Evolutionary conservation across 2,329 filamentous ascomycete species (phyloP).

Genomic region (Arachnomyces sp.): DNA sequence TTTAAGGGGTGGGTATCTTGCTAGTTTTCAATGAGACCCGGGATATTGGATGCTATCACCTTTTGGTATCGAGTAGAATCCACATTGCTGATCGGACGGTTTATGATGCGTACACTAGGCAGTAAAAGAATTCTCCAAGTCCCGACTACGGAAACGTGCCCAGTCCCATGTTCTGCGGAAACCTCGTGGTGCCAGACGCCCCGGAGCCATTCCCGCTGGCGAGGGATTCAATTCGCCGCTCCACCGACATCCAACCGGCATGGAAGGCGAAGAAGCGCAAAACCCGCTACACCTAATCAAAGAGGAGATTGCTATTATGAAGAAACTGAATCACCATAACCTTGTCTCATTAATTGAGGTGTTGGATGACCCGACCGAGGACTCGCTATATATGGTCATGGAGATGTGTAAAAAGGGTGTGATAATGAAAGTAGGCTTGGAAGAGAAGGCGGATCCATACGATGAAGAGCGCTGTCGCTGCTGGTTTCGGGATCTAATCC

Average conservation of each 20-base stretch:
- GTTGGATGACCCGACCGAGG: slow-evolving; percentile 87
- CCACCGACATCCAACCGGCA: slow-evolving; percentile 51
- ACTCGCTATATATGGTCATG: slow-evolving; percentile 96
- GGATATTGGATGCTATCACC: too few species aligned
- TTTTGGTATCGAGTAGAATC: too few species aligned
- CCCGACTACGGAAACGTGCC: slow-evolving; percentile 76
- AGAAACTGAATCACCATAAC: slow-evolving; percentile 91
- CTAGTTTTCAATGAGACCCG: too few species aligned
- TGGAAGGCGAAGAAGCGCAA: slow-evolving; percentile 49
- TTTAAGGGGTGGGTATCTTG: too few species aligned
- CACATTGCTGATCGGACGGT: slow-evolving; percentile 7
- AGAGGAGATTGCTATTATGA: slow-evolving; percentile 98
- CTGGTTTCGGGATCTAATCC: slow-evolving; percentile 91
- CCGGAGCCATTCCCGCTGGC: slow-evolving; percentile 44
- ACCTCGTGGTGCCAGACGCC: slow-evolving; percentile 47
- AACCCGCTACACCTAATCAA: slow-evolving; percentile 80
- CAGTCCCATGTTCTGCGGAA: slow-evolving; percentile 78
- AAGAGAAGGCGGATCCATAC: slow-evolving; percentile 75
- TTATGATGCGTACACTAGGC: slow-evolving; percentile 49
- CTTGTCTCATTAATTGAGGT: slow-evolving; percentile 92
- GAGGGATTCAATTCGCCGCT: slow-evolving; percentile 57
- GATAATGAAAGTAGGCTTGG: slow-evolving; percentile 90
- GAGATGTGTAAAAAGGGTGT: slow-evolving; percentile 99
- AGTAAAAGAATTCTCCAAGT: slow-evolving; percentile 96
- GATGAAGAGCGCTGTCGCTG: slow-evolving; percentile 71